phyloP scores from a whole-genome alignment of 345 rosid genomes.

The Angophora floribunda region DNA sequence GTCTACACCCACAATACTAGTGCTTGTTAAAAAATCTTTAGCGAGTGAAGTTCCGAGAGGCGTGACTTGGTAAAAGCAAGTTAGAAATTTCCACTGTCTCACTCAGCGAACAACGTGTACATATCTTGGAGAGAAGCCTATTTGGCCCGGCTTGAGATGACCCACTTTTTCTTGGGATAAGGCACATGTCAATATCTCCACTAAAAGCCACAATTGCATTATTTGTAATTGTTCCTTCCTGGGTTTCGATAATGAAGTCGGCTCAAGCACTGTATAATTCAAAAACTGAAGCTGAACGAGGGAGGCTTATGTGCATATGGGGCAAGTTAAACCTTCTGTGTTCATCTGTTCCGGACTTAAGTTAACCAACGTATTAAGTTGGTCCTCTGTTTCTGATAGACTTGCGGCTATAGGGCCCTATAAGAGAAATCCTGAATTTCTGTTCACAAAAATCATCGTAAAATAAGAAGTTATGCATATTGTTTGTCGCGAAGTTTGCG shows the following conservation, averaged over 20 bases:
- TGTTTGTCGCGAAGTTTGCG: neutral
- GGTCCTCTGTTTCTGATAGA: neutral
- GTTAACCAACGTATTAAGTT: neutral
- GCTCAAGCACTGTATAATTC: neutral
- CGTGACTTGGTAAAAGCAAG: neutral
- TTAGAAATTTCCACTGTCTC: neutral
- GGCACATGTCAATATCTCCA: neutral
- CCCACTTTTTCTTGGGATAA: neutral
- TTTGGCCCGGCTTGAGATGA: neutral
- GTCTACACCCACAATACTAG: neutral
- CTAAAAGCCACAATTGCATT: neutral
- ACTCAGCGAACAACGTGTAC: neutral
- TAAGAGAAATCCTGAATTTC: neutral
- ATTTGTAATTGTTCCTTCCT: neutral
- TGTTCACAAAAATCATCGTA: neutral
- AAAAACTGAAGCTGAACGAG: neutral
- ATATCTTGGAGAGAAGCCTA: neutral
- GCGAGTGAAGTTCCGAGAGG: neutral
- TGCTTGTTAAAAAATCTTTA: neutral
- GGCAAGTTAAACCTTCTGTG: neutral
- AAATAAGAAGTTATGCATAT: neutral
- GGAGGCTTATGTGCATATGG: neutral
- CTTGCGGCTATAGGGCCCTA: neutral
- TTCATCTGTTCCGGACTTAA: neutral
- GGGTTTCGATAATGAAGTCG: neutral